Evolutionary conservation across 2,329 filamentous ascomycete genomes (phyloP), one percentile per base, ranked within the genome.

Genomic region (Delphinella strobiligena): DNA sequence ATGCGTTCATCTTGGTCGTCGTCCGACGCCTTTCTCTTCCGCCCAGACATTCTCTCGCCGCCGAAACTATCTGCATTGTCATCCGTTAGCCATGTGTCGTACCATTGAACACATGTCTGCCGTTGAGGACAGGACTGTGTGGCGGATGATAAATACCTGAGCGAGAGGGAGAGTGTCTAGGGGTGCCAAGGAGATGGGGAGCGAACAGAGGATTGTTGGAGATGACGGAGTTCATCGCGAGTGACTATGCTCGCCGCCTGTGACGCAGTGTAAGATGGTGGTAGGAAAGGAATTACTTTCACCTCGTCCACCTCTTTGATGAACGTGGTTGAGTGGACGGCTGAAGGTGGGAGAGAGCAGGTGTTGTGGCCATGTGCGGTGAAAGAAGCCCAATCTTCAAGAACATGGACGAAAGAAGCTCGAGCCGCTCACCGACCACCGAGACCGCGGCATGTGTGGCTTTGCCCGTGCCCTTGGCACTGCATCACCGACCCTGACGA

Each of bases 1-100:
- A 96, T 95, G 55, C 87, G 85, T 57, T 88, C 82, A 56, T 81
- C 79, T 47, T 72, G 60, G 50, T 76, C 74, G 48, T 51, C 57
- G 47, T 63, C 62, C 51, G 64, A 51, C 54, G 85, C 87, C 71
- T 96, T 96, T 63, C 91, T 80, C 71, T 96, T 96, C 49, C 75
- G 69, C 53, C 61, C 55, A 32, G 62, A 59, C 66, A 69, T 68
- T 51, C 49, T 55, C 39, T 47, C 64, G 53, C 52, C 58, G 52
- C 57, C 38, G 54, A 54, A 47, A 59, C 57, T 47, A 56, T 62
- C 47, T 49, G 41, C 34, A 44, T 36, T 53, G 29, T 39, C 54
- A 61, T 55, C 61, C 45, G 22, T 27, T n/a, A n/a, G n/a, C n/a
- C n/a, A n/a, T n/a, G n/a, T n/a, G n/a, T n/a, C n/a, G n/a, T n/a